phyloP scores from a whole-genome alignment of 352 stramenopile species.

The Hyaloperonospora arabidopsidis region DNA sequence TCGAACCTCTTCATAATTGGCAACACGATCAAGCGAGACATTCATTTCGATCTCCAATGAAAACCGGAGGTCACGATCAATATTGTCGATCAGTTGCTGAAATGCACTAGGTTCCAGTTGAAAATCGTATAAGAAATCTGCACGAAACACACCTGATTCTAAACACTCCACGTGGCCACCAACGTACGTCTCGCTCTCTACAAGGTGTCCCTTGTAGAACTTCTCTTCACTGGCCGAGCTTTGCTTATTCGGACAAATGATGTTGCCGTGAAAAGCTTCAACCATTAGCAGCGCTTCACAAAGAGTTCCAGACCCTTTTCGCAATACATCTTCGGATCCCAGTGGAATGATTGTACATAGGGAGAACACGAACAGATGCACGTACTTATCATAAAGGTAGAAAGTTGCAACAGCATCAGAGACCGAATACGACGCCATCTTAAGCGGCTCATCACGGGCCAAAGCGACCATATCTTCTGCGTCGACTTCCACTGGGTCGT shows the following conservation, averaged over 20 bases:
- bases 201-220: constrained; percentile 91
- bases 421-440: constrained; percentile 99
- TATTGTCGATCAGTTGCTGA: constrained; percentile 92
- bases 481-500: constrained; percentile 96
- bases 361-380: constrained; percentile 99
- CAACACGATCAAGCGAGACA: constrained; percentile 84
- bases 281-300: constrained; percentile 99
- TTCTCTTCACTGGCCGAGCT: constrained; percentile 64
- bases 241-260: constrained; percentile 99
- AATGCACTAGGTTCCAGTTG: constrained; percentile 90
- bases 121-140: constrained; percentile 97
- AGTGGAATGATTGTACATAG: constrained; percentile 99
- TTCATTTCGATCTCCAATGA: constrained; percentile 91
- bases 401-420: constrained; percentile 99
- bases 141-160: constrained; percentile 96
- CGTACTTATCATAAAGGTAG: constrained; percentile 99
- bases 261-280: constrained; percentile 92
- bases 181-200: constrained; percentile 98
- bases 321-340: constrained; percentile 96
- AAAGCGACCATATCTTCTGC: constrained; percentile 98
- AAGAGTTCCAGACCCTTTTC: constrained; percentile 93
- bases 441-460: constrained; percentile 89
- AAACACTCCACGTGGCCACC: constrained; percentile 99
- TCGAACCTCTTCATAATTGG: constrained; percentile 83
- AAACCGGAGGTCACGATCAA: constrained; percentile 96